Percentiles rank a stretch among this genome's conserved stretches.
phyloP scores from a whole-genome alignment of 495 filamentous ascomycete species.

The Parmelia sp. region DNA sequence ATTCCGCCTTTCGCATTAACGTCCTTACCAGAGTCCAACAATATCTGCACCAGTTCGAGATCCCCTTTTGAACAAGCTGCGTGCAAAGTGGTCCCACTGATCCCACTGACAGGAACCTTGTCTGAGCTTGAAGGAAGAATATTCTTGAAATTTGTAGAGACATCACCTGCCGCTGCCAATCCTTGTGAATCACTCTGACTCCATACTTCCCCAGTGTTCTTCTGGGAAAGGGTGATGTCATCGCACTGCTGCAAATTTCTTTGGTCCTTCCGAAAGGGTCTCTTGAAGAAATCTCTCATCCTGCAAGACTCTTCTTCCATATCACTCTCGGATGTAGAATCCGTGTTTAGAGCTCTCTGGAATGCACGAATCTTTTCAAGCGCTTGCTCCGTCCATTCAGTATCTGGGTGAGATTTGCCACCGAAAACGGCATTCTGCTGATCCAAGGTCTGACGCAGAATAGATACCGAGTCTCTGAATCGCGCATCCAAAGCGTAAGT shows the following conservation, averaged over 20 bases:
- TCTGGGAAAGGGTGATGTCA: not conserved
- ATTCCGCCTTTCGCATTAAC: too few relatives aligned
- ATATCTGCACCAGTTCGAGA: too few relatives aligned
- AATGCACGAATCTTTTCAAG: not conserved
- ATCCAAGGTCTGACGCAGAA: conserved; percentile 3
- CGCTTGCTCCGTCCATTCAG: not conserved
- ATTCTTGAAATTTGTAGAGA: not conserved
- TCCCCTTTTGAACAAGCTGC: too few relatives aligned
- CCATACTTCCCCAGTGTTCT: not conserved
- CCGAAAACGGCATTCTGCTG: conserved; percentile 1
- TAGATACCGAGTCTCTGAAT: conserved; percentile 3
- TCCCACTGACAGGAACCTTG: too few relatives aligned
- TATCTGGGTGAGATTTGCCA: not conserved
- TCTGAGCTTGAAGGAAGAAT: not conserved
- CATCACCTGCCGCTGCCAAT: not conserved
- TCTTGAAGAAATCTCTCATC: not conserved
- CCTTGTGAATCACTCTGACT: not conserved
- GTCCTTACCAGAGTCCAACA: too few relatives aligned
- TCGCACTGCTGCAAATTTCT: not conserved
- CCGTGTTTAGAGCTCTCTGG: not conserved
- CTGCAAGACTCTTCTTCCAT: not conserved
- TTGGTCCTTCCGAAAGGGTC: not conserved
- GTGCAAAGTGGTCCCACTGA: too few relatives aligned
- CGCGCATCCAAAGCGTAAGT: conserved; percentile 7
- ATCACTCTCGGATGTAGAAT: not conserved